Evolutionary conservation across 768 basidiomycete genomes (phyloP).

Genomic region (Lactarius trivialis): DNA sequence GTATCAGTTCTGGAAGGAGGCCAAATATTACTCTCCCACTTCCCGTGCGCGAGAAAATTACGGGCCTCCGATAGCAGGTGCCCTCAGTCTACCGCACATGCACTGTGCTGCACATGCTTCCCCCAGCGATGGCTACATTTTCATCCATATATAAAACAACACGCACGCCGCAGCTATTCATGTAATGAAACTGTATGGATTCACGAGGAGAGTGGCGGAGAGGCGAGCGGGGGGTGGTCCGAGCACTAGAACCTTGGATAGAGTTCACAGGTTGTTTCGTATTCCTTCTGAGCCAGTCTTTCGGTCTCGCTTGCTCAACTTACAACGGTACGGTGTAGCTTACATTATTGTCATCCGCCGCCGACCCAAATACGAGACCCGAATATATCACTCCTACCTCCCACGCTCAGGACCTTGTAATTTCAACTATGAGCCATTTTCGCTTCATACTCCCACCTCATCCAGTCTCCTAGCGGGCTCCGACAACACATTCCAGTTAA

Average conservation of each 20-base stretch:
- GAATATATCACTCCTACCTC: background rate
- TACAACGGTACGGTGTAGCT: background rate
- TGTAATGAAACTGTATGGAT: background rate
- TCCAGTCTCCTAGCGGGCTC: background rate
- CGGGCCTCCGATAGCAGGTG: background rate
- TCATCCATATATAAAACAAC: background rate
- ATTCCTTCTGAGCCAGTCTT: background rate
- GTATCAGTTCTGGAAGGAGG: background rate
- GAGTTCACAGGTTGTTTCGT: background rate
- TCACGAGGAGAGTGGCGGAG: background rate
- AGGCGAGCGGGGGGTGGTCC: background rate
- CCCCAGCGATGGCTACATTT: background rate
- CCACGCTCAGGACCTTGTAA: background rate
- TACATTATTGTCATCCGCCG: background rate
- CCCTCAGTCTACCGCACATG: background rate
- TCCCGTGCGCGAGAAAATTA: background rate
- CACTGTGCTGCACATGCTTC: background rate
- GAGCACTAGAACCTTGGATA: background rate
- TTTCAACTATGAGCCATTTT: background rate
- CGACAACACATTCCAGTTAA: background rate
- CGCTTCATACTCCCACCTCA: background rate
- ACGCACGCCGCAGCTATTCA: background rate
- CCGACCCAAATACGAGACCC: background rate
- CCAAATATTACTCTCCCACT: background rate
- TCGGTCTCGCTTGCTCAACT: background rate